A percentile compares a stretch with the other conserved stretches of the same genome.
Evolutionary conservation across 495 filamentous ascomycete species (phyloP).

Genomic region (Trichoderma gamsii): DNA sequence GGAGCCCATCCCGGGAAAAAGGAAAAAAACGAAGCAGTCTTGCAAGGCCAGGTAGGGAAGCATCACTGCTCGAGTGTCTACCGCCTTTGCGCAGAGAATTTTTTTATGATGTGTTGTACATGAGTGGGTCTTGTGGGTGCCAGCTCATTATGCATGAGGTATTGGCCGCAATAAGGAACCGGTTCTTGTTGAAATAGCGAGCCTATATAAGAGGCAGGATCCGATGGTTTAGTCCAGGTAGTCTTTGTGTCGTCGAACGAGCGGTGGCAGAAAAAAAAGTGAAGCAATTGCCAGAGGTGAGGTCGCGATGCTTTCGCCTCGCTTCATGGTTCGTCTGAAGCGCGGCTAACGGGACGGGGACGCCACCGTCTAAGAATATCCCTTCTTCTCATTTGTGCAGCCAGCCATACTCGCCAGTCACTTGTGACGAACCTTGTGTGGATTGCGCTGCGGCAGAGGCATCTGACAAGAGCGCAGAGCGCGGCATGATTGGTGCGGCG

Average conservation of each 20-base stretch:
- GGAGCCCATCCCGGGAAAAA: not conserved
- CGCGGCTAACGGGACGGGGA: slow-evolving; percentile 9
- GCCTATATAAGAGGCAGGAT: slow-evolving; percentile 22
- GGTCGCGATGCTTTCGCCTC: not conserved
- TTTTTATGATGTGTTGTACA: slow-evolving; percentile 27
- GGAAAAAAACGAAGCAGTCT: not conserved
- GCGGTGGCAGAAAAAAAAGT: slow-evolving; percentile 22
- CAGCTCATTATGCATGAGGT: slow-evolving; percentile 36
- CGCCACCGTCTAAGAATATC: not conserved
- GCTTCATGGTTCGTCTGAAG: not conserved
- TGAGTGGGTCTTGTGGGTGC: slow-evolving; percentile 31
- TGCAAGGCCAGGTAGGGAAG: not conserved
- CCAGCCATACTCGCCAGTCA: slow-evolving; percentile 1
- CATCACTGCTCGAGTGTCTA: not conserved
- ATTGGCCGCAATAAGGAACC: slow-evolving; percentile 21
- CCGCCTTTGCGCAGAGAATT: slow-evolving; percentile 9
- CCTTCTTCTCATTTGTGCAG: not conserved
- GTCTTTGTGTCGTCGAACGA: slow-evolving; percentile 15
- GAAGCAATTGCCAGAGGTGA: slow-evolving; percentile 7
- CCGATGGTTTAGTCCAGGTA: slow-evolving; percentile 19
- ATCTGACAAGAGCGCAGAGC: slow-evolving; percentile 17
- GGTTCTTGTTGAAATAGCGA: slow-evolving; percentile 27
- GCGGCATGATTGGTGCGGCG: slow-evolving; percentile 30
- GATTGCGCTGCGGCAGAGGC: slow-evolving; percentile 28
- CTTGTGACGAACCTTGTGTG: slow-evolving; percentile 31